A percentile compares a stretch with the other conserved stretches of the same genome.
Evolutionary conservation across 257 asterid species (phyloP).

Genomic region (Phtheirospermum japonicum): DNA sequence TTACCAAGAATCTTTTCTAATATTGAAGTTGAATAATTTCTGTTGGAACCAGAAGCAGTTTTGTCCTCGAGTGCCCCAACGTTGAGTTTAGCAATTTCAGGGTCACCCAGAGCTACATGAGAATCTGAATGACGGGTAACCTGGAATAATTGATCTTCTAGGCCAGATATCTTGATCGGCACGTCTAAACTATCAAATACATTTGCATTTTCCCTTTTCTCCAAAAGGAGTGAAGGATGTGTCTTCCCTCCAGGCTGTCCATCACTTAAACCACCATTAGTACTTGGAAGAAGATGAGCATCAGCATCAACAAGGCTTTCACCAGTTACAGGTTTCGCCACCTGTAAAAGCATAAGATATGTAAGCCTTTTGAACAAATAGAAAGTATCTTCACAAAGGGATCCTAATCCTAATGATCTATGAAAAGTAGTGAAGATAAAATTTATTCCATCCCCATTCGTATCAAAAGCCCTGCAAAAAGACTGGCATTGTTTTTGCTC

Average conservation of each 20-base stretch:
- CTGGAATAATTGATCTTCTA: slow-evolving; percentile 36
- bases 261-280: slow-evolving; percentile 35
- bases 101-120: slow-evolving; percentile 39
- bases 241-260: slow-evolving; percentile 41
- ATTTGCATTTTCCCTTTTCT: slow-evolving; percentile 44
- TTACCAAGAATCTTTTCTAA: slow-evolving; percentile 63
- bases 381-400: slow-evolving; percentile 16
- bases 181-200: slow-evolving; percentile 32
- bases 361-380: slow-evolving; percentile 8
- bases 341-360: slow-evolving; percentile 41
- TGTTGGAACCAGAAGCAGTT: slow-evolving; percentile 38
- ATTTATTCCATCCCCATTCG: neutral
- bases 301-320: slow-evolving; percentile 37
- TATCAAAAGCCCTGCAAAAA: neutral
- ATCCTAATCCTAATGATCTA: slow-evolving; percentile 14
- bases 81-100: slow-evolving; percentile 34
- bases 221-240: slow-evolving; percentile 25
- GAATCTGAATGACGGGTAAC: slow-evolving; percentile 36
- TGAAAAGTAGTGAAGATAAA: slow-evolving; percentile 7
- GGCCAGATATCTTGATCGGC: slow-evolving; percentile 38
- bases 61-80: slow-evolving; percentile 38
- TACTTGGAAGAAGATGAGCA: slow-evolving; percentile 36
- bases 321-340: slow-evolving; percentile 40
- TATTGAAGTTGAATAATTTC: slow-evolving; percentile 45
- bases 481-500: neutral